phyloP scores from a whole-genome alignment of 225 moss, liverwort and hornwort genomes.

The Marchantia paleacea region DNA sequence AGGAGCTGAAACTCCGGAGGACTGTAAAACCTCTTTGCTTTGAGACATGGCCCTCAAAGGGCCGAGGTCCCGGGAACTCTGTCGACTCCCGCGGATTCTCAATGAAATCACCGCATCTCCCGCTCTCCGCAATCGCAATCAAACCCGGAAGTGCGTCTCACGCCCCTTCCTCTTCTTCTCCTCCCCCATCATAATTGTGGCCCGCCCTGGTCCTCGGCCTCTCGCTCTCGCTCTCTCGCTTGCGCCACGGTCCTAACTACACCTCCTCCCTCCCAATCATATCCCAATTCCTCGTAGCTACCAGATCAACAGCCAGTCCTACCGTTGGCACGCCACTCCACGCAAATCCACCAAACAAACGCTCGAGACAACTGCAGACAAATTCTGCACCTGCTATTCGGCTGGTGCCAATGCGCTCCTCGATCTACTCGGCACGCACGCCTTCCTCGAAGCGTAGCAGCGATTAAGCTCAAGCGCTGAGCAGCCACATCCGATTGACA shows the following conservation, averaged over 20 bases:
- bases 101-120: conserved; percentile 14
- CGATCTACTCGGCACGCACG: too few relatives aligned
- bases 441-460: background rate
- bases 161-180: background rate
- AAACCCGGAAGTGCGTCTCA: background rate
- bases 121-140: background rate
- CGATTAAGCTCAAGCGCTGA: background rate
- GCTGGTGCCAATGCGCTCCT: background rate
- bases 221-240: background rate
- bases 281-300: background rate
- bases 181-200: background rate
- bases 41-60: conserved; percentile 43
- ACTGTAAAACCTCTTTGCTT: conserved; percentile 24
- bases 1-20: conserved; percentile 26
- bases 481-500: background rate
- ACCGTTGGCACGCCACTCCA: background rate
- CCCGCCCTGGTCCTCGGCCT: background rate
- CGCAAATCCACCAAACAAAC: conserved; percentile 1
- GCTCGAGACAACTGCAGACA: background rate
- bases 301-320: conserved; percentile 7
- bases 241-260: background rate
- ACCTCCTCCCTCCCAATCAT: background rate
- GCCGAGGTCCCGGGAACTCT: conserved; percentile 13
- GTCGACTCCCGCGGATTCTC: background rate
- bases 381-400: background rate